Percentiles rank a stretch among this genome's conserved stretches.
Evolutionary conservation across 768 basidiomycete genomes (phyloP).

Genomic region (Mycena amicta): DNA sequence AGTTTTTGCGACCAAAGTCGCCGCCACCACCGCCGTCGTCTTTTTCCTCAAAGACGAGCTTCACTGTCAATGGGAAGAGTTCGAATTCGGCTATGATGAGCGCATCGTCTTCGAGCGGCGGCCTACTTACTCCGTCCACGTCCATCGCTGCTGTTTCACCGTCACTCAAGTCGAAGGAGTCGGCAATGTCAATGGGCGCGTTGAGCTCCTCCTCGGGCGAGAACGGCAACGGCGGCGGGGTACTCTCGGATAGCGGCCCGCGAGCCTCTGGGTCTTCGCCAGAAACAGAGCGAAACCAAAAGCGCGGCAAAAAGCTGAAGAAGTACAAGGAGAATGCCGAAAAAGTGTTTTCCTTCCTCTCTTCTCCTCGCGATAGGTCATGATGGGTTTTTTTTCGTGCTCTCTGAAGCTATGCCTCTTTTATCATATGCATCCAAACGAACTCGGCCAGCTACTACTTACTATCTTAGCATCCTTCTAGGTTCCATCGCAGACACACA

Average conservation of each 20-base stretch:
- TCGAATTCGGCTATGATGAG: slow-evolving; percentile 54
- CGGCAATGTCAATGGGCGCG: slow-evolving; percentile 71
- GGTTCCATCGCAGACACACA: background rate
- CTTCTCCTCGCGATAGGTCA: slow-evolving; percentile 52
- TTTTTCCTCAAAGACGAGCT: slow-evolving; percentile 43
- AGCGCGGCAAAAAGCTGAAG: slow-evolving; percentile 74
- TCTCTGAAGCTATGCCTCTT: background rate
- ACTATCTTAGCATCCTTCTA: background rate
- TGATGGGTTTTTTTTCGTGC: background rate
- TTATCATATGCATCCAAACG: background rate
- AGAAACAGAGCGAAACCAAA: slow-evolving; percentile 56
- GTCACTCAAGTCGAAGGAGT: slow-evolving; percentile 81
- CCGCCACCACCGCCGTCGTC: slow-evolving; percentile 49
- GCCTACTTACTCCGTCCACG: slow-evolving; percentile 63
- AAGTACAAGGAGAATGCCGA: slow-evolving; percentile 88
- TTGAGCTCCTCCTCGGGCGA: slow-evolving; percentile 74
- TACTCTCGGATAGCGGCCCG: slow-evolving; percentile 24
- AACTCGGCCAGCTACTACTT: background rate
- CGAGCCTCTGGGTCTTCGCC: slow-evolving; percentile 26
- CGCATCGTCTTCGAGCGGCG: slow-evolving; percentile 44
- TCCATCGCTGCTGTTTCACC: slow-evolving; percentile 43
- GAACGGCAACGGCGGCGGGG: slow-evolving; percentile 59
- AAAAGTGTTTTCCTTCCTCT: slow-evolving; percentile 82
- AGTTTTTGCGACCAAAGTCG: slow-evolving; percentile 75
- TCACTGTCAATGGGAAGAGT: slow-evolving; percentile 36